A percentile compares a stretch with the other conserved stretches of the same genome.
These are phyloP conservation scores for Penicillium sp. DNA, from an alignment of 2,329 filamentous ascomycete genomes.

Conservation along the genomic window DNA sequence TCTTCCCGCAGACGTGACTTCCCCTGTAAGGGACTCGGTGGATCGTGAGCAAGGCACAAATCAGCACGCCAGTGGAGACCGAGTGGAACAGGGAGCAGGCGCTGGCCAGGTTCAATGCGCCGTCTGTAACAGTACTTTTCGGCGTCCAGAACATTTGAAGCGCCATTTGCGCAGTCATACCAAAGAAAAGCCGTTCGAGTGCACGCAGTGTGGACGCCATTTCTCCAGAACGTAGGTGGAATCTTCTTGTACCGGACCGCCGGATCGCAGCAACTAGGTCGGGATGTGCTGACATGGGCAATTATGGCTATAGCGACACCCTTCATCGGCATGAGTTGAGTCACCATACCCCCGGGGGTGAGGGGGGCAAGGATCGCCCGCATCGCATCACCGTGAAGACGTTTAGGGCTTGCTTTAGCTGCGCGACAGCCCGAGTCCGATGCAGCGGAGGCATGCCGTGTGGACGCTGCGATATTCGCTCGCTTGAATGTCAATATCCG, in stretches of 20 bases:
- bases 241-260: not conserved
- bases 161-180: slow-evolving; percentile 46
- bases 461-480: slow-evolving; percentile 39
- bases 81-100: slow-evolving; percentile 4
- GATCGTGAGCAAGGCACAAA: slow-evolving; percentile 7
- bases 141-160: slow-evolving; percentile 45
- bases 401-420: slow-evolving; percentile 45
- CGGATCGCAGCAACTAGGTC: not conserved
- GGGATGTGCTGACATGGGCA: not conserved
- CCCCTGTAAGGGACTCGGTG: not conserved
- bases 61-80: slow-evolving; percentile 10
- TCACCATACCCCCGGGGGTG: slow-evolving; percentile 39
- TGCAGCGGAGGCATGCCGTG: slow-evolving; percentile 44
- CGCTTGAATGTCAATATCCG: slow-evolving; percentile 43
- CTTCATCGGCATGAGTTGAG: slow-evolving; percentile 45
- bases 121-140: slow-evolving; percentile 42
- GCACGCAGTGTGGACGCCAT: slow-evolving; percentile 43
- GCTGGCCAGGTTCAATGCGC: slow-evolving; percentile 34
- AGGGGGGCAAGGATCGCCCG: slow-evolving; percentile 37
- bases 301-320: slow-evolving; percentile 34
- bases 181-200: slow-evolving; percentile 44
- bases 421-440: slow-evolving; percentile 43
- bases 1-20: slow-evolving; percentile 3
- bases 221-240: slow-evolving; percentile 45
- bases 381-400: slow-evolving; percentile 47